Evolutionary conservation across 2,329 filamentous ascomycete species (phyloP).

Genomic region (Amylocarpus encephaloides): DNA sequence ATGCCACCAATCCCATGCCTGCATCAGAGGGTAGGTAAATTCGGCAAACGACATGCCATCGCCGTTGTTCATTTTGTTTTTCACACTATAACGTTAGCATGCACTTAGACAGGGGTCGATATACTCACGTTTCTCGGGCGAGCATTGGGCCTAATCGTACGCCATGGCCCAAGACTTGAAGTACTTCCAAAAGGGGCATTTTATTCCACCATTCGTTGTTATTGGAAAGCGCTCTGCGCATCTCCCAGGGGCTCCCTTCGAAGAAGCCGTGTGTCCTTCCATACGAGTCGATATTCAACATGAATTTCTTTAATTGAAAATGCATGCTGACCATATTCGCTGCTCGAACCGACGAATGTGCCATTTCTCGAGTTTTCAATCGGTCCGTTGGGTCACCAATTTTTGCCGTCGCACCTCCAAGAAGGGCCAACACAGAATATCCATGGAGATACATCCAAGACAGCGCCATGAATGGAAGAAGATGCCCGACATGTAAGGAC

Average conservation of each 20-base stretch:
- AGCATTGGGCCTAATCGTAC: slow-evolving; percentile 83
- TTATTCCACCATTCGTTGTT: slow-evolving; percentile 80
- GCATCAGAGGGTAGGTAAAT: slow-evolving; percentile 86
- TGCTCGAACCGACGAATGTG: slow-evolving; percentile 46
- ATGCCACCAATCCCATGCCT: slow-evolving; percentile 95
- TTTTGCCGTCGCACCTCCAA: slow-evolving; percentile 70
- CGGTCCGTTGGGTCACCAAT: slow-evolving; percentile 75
- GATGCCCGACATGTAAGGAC: slow-evolving; percentile 74
- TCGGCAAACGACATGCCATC: slow-evolving; percentile 93
- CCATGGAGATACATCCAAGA: slow-evolving; percentile 81
- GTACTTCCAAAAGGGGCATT: slow-evolving; percentile 65
- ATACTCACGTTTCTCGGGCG: slow-evolving; percentile 72
- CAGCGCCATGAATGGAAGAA: slow-evolving; percentile 74
- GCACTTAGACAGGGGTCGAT: not conserved
- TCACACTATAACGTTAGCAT: slow-evolving; percentile 45
- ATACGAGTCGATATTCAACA: slow-evolving; percentile 63
- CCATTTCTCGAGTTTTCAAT: slow-evolving; percentile 51
- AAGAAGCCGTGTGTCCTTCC: slow-evolving; percentile 59
- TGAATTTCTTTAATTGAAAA: slow-evolving; percentile 65
- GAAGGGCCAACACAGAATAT: slow-evolving; percentile 57
- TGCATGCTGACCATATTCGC: slow-evolving; percentile 64
- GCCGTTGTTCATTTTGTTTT: slow-evolving; percentile 73
- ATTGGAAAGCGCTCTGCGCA: slow-evolving; percentile 64
- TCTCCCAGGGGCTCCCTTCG: slow-evolving; percentile 57
- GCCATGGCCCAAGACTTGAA: slow-evolving; percentile 65